Evolutionary conservation across 2,329 filamentous ascomycete species (phyloP), one percentile per base, ranked within the genome.

Genomic region (Penicillium sp.): DNA sequence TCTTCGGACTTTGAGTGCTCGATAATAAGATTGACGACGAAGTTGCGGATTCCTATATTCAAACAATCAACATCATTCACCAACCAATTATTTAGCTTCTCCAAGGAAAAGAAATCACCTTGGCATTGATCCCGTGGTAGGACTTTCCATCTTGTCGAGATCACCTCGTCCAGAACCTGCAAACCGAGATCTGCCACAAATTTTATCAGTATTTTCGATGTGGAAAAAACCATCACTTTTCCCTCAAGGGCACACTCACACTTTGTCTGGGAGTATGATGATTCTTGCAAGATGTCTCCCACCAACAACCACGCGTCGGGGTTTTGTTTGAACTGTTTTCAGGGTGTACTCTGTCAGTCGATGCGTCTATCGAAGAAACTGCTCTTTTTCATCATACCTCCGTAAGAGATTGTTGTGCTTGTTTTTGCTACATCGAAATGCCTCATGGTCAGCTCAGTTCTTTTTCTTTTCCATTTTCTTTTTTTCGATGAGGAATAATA

Each of bases 101-200:
- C 5, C 7, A 20, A 12, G 28, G 21, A 21, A 2, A 12, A n/a
- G 18, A 53, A 23, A 33, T 48, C 74, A 89, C 91, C 91, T 82
- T 94, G 87, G 76, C 94, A 97, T 77, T 99, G 94, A 64, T 97
- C 93, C 69, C 91, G 86, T 53, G 94, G 94, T 61, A 99, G 79
- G 59, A 97, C 91, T 80, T 97, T 99, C 95, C 94, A 99, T 80
- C 94, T 87, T 64, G 94, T 99, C 86, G 93, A 90, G 73, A 99
- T 97, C 64, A 99, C 93, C 84, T 91, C 91, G 79, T 99, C 94
- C 62, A 99, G 85, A 64, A 99, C 92, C 77, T 99, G 94, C 64
- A 99, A 81, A 54, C 92, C 94, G 68, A 99, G 82, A 74, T 96
- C 91, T 95, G 66, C 55, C 59, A 53, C 49, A 8, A 12, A 21